phyloP scores from a whole-genome alignment of 169 alveolate genomes.

The Eimeria tenella region DNA sequence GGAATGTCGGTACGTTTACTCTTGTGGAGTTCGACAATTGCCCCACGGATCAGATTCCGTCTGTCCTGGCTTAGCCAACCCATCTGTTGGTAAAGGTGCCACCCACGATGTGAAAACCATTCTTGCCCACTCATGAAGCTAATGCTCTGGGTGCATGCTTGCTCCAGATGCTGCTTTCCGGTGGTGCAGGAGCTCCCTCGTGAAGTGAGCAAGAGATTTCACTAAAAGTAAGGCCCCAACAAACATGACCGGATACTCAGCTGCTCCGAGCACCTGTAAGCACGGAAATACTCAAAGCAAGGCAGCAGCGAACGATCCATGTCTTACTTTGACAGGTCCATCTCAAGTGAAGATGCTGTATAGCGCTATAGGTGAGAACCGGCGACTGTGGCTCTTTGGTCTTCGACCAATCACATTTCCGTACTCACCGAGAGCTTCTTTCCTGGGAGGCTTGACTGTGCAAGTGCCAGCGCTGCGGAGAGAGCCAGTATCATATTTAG shows the following conservation, averaged over 20 bases:
- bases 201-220: constrained; percentile 45
- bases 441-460: constrained; percentile 50
- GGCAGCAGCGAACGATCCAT: background rate
- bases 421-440: constrained; percentile 45
- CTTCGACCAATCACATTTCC: no score
- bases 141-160: background rate
- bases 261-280: constrained; percentile 57
- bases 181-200: constrained; percentile 26
- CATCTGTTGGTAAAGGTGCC: background rate
- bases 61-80: no score
- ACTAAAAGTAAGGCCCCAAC: constrained; percentile 51
- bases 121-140: background rate
- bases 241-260: constrained; percentile 62
- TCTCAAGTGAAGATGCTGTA: no score
- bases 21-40: no score
- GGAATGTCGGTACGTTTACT: no score
- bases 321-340: background rate
- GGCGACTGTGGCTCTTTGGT: no score
- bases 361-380: no score
- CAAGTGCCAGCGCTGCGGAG: constrained; percentile 53
- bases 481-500: constrained; percentile 56
- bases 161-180: constrained; percentile 25
- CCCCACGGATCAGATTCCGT: no score
- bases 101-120: no score
- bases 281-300: background rate